Evolutionary conservation across 768 basidiomycete genomes (phyloP), one percentile per base, ranked within the genome.

Genomic region (Boletus bicolor): DNA sequence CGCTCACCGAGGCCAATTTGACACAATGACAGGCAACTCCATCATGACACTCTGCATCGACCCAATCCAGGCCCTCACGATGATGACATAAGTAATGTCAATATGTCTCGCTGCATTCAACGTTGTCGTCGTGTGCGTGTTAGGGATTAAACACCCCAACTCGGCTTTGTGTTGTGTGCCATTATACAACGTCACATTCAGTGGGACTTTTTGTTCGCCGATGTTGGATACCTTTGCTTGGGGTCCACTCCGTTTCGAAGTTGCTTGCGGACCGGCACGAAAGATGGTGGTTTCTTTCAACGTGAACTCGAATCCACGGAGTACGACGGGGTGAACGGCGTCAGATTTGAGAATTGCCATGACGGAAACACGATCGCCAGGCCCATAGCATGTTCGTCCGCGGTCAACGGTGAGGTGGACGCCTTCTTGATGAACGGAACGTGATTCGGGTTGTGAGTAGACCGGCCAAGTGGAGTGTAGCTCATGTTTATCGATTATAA

Each of bases 391-490:
- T 7, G 87, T 87, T 55, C 83, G 79, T 26, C 77, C 77, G 37
- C 94, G 86, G 28, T 89, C 84, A 19, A 93, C 86, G 43, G 80
- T 83, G 57, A 97, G 82, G 24, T 80, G 85, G 17, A 93, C 79
- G 28, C 85, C 86, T 4, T 91, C 86, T 58, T 85, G 82, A 3
- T 76, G 64, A 17, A 83, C 72, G 15, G 81, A 78, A n/a, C 90
- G 86, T 35, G 78, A 79, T 64, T 93, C 89, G 11, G 82, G 81
- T 66, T 92, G 89, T 47, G 82, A 82, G 66, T 93, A 96, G 32
- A 95, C 81, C 3, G 94, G 93, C 94, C 94, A 97, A 1, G 91
- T 87, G 5, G 93, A 89, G 65, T 96, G 93, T 7, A 95, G 76
- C 60, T 96, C 94, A 66, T 96, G 93, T 71, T 96, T 97, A 77